Evolutionary conservation across 257 asterid species (phyloP), one percentile per base, ranked within the genome.

Genomic region (Solanum sejunctum): DNA sequence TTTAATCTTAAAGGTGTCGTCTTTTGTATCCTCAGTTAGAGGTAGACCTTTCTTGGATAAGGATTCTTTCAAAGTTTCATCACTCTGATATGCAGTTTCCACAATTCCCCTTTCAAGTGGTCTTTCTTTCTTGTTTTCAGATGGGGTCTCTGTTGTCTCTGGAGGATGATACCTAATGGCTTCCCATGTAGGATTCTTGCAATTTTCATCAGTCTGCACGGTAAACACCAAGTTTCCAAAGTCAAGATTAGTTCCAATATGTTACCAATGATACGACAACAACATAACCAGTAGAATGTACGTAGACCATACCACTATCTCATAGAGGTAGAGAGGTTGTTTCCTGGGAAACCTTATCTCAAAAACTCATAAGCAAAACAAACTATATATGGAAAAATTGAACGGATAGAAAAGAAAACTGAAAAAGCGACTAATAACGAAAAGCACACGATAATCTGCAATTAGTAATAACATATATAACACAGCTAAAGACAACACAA

Each of bases 91-190:
- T 72, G 54, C 80, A 86, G 92, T 88, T 51, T 94, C 99, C 23
- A 95, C 87, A 20, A 94, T 83, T 12, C 99, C 99, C 85, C 88
- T 92, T 17, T 92, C 95, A 56, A 96, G 95, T 13, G 95, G 98
- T 64, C 98, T 92, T 81, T 84, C 91, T 36, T 87, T 87, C 28
- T 36, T 86, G 18, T 57, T 83, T 18, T 71, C 64, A 2, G 57
- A 41, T 23, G 3, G 56, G 13, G 84, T 83, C 71, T 90, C 88
- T 51, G 84, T 82, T 45, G 52, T 81, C 47, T 93, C 97, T 47
- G 87, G 87, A 13, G 84, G 72, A 88, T 91, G 77, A 89, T 91
- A 96, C 21, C 97, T 98, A 51, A 94, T 91, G 36, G 95, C 94
- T 86, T 93, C 89, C 97, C 97, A 93, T 23, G 91, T 82, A 1